Percentiles rank a stretch among this genome's conserved stretches.
phyloP scores from a whole-genome alignment of 257 asterid genomes.

The Solanum clarkiae region DNA sequence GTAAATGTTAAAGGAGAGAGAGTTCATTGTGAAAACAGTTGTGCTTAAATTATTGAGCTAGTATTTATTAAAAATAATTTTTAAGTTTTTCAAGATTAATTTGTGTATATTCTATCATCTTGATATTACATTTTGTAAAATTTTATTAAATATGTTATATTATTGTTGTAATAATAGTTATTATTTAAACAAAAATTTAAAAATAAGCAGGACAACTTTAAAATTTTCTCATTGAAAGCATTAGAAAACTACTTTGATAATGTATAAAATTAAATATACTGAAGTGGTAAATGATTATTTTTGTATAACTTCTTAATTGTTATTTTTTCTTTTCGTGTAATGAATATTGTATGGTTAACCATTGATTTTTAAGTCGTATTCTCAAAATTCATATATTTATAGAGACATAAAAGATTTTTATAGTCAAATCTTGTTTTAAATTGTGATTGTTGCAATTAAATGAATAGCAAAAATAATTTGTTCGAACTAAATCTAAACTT shows the following conservation, averaged over 20 bases:
- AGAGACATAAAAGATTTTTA: background rate
- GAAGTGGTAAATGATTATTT: background rate
- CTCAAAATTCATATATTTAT: no score
- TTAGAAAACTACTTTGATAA: background rate
- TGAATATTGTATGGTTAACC: no score
- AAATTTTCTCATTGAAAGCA: no score
- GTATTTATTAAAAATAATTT: fast-evolving
- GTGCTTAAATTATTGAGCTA: background rate
- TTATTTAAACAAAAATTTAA: background rate
- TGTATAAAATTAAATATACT: background rate
- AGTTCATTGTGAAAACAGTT: background rate
- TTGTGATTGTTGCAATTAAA: background rate
- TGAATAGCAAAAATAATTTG: no score
- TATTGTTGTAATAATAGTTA: background rate
- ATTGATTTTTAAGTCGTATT: no score
- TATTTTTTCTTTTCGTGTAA: background rate
- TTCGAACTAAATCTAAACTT: background rate
- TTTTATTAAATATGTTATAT: background rate
- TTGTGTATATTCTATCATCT: no score
- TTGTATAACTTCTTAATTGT: background rate
- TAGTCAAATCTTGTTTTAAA: background rate
- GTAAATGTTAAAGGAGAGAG: background rate
- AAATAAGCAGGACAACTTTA: background rate
- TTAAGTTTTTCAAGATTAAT: no score
- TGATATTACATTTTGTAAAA: background rate